phyloP scores from a whole-genome alignment of 2,329 filamentous ascomycete species.

The Akanthomyces muscarius region DNA sequence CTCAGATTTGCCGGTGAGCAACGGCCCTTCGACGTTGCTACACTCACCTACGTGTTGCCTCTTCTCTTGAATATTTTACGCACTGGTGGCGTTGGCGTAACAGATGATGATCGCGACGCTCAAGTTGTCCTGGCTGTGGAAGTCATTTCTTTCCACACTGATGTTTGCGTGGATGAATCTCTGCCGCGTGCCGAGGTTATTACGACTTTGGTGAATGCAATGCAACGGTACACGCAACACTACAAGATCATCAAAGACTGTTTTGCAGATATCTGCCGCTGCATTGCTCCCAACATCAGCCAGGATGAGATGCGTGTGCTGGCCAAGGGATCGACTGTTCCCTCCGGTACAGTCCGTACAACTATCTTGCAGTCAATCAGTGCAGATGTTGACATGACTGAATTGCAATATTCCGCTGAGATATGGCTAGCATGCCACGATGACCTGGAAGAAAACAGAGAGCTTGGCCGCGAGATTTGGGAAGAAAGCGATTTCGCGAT shows the following conservation, averaged over 20 bases:
- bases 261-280: conserved; percentile 78
- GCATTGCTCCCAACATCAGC: conserved; percentile 76
- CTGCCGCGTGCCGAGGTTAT: conserved; percentile 75
- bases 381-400: conserved; percentile 85
- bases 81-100: conserved; percentile 70
- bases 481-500: conserved; percentile 82
- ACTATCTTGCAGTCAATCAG: conserved; percentile 87
- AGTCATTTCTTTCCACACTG: conserved; percentile 83
- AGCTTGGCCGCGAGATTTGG: conserved; percentile 85
- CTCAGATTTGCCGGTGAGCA: conserved; percentile 88
- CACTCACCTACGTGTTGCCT: conserved; percentile 81
- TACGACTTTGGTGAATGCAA: conserved; percentile 67
- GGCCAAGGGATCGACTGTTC: conserved; percentile 73
- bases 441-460: conserved; percentile 79
- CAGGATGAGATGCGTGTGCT: conserved; percentile 69
- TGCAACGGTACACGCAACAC: conserved; percentile 87
- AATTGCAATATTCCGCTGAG: conserved; percentile 79
- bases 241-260: conserved; percentile 95
- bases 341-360: conserved; percentile 74
- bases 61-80: conserved; percentile 75
- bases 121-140: conserved; percentile 88
- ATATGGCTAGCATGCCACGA: conserved; percentile 94
- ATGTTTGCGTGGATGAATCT: conserved; percentile 67
- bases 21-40: conserved; percentile 84
- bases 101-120: conserved; percentile 76